These are phyloP conservation scores for Wickerhamomyces sp. DNA, from an alignment of 1,139 yeast genomes.

Conservation along the genomic window DNA sequence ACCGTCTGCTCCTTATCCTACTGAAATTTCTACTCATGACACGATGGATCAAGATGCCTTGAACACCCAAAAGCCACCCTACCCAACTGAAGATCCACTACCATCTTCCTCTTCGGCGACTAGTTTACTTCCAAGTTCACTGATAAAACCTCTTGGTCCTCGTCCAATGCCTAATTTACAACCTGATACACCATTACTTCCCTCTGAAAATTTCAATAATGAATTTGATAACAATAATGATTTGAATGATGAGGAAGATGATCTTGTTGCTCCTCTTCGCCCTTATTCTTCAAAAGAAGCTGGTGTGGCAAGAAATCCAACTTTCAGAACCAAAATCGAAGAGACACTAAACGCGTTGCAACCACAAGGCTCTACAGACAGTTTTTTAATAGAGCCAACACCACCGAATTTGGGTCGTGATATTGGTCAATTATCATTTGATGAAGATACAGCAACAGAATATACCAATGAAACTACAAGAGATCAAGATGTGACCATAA, in stretches of 20 bases:
- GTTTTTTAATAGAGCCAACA: not conserved
- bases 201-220: not conserved
- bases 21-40: slow-evolving; percentile 8
- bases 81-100: slow-evolving; percentile 7
- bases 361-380: slow-evolving; percentile 13
- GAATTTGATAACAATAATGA: not conserved
- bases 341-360: slow-evolving; percentile 19
- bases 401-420: slow-evolving; percentile 1
- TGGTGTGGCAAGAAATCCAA: slow-evolving; percentile 16
- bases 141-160: slow-evolving; percentile 17
- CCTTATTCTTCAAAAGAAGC: not conserved
- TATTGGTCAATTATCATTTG: slow-evolving; percentile 8
- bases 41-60: not conserved
- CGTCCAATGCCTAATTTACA: slow-evolving; percentile 20
- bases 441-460: slow-evolving; percentile 6
- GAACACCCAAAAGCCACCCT: slow-evolving; percentile 8
- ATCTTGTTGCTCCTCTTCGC: not conserved
- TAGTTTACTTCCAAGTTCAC: not conserved
- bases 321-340: slow-evolving; percentile 23
- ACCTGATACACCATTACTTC: slow-evolving; percentile 7
- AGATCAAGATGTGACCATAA: not conserved
- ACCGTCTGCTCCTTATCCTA: slow-evolving; percentile 15
- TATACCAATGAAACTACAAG: not conserved
- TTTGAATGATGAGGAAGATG: not conserved
- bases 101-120: not conserved